These are phyloP conservation scores for Skeletonema grethae DNA, from an alignment of 108 stramenopile species.

Conservation along the genomic window DNA sequence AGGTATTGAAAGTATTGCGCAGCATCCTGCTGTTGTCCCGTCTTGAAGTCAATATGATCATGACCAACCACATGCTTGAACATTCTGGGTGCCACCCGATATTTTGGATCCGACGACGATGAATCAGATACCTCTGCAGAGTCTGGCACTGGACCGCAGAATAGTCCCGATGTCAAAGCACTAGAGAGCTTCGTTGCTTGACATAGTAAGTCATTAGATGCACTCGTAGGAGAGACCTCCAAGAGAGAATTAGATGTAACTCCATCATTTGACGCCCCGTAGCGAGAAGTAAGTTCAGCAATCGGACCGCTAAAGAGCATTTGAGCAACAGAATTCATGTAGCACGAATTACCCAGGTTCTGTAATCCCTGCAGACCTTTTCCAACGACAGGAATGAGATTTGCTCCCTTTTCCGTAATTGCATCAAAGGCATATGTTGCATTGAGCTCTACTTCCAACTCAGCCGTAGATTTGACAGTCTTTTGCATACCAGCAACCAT, in stretches of 20 bases:
- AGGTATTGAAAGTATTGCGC: slow-evolving; percentile 94
- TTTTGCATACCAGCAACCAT: slow-evolving; percentile 84
- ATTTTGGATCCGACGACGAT: slow-evolving; percentile 63
- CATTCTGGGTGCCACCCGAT: slow-evolving; percentile 94
- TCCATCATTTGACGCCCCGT: slow-evolving; percentile 52
- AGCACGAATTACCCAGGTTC: slow-evolving; percentile 98
- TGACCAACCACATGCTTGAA: slow-evolving; percentile 93
- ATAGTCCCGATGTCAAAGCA: slow-evolving; percentile 81
- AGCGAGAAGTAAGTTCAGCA: slow-evolving; percentile 80
- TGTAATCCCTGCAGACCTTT: slow-evolving; percentile 91
- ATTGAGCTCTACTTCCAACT: slow-evolving; percentile 97
- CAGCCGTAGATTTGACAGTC: slow-evolving; percentile 96
- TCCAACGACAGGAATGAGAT: slow-evolving; percentile 85
- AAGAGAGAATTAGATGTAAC: slow-evolving; percentile 49
- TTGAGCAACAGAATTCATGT: slow-evolving; percentile 94
- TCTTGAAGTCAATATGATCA: slow-evolving; percentile 94
- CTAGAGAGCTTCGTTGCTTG: slow-evolving; percentile 81
- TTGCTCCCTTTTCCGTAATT: slow-evolving; percentile 91
- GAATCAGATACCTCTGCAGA: slow-evolving; percentile 37
- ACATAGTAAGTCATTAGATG: slow-evolving; percentile 64
- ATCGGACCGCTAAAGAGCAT: slow-evolving; percentile 67
- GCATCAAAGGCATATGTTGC: slow-evolving; percentile 90
- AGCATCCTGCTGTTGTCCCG: slow-evolving; percentile 99
- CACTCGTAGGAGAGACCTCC: slow-evolving; percentile 47
- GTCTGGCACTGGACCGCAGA: slow-evolving; percentile 48